phyloP scores from a whole-genome alignment of 768 basidiomycete species.

The Lactifluus volemus region DNA sequence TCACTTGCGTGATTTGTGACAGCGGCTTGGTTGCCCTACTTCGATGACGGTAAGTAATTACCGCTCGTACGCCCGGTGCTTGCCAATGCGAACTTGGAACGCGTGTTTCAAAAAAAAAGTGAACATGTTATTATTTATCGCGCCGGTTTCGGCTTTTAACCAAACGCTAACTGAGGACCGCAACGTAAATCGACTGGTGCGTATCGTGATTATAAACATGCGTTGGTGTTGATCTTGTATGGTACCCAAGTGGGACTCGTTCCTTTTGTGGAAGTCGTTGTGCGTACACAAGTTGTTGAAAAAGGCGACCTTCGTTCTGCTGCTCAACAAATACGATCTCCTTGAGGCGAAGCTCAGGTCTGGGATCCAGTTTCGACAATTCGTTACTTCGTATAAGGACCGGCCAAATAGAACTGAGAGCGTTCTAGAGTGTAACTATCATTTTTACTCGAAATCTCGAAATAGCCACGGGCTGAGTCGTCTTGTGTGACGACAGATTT shows the following conservation, averaged over 20 bases:
- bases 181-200: slow-evolving; percentile 49
- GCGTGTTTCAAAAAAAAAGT: slow-evolving; percentile 29
- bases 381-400: slow-evolving; percentile 46
- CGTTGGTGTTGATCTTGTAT: not conserved
- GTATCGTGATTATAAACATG: slow-evolving; percentile 12
- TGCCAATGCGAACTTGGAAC: not conserved
- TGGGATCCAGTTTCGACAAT: slow-evolving; percentile 45
- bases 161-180: slow-evolving; percentile 53
- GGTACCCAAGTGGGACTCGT: slow-evolving; percentile 39
- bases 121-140: slow-evolving; percentile 58
- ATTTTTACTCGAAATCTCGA: not conserved
- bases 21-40: slow-evolving; percentile 64
- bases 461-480: not conserved
- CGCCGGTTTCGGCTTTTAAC: slow-evolving; percentile 57
- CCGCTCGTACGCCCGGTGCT: not conserved
- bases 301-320: slow-evolving; percentile 46
- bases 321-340: slow-evolving; percentile 58
- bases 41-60: slow-evolving; percentile 46
- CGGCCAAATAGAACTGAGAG: slow-evolving; percentile 43
- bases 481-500: slow-evolving; percentile 33
- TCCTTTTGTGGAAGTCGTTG: slow-evolving; percentile 51
- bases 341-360: slow-evolving; percentile 43
- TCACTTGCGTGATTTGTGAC: not conserved
- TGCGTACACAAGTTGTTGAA: slow-evolving; percentile 50
- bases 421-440: slow-evolving; percentile 45